A percentile compares a stretch with the other conserved stretches of the same genome.
Conservation (phyloP, 208 protist species). For the Leptomonas pyrrhocoris region DNA sequence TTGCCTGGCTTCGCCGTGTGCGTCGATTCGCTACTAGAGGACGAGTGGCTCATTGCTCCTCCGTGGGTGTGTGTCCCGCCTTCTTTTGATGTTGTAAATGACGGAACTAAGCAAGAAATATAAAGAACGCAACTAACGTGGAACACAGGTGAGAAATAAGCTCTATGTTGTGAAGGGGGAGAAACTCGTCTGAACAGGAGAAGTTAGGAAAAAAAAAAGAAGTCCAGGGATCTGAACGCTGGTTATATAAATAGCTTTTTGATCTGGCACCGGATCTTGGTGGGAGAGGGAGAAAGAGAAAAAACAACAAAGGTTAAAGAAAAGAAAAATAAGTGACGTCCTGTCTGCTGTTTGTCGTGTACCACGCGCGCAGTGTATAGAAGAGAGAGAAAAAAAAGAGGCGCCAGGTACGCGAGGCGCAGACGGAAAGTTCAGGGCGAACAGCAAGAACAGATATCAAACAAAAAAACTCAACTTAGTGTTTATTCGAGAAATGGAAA, state of each 20-base stretch:
- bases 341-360: too few species aligned
- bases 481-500: too few species aligned
- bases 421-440: too few species aligned
- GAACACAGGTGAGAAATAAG: neutral
- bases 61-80: neutral
- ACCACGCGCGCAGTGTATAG: neutral
- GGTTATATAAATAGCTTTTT: too few species aligned
- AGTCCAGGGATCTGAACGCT: too few species aligned
- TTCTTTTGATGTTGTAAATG: neutral
- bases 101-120: neutral
- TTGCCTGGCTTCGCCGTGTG: neutral
- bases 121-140: conserved; percentile 7
- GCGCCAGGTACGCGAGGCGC: too few species aligned
- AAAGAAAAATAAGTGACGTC: neutral
- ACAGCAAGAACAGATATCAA: too few species aligned
- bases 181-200: neutral
- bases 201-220: neutral
- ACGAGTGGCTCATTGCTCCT: neutral
- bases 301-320: neutral
- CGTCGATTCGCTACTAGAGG: neutral
- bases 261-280: too few species aligned
- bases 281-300: neutral
- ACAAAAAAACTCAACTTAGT: too few species aligned
- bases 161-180: neutral
- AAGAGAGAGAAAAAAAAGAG: neutral